Conservation (phyloP, 352 stramenopile genomes). For the Globisporangium rhizosaccharum region DNA sequence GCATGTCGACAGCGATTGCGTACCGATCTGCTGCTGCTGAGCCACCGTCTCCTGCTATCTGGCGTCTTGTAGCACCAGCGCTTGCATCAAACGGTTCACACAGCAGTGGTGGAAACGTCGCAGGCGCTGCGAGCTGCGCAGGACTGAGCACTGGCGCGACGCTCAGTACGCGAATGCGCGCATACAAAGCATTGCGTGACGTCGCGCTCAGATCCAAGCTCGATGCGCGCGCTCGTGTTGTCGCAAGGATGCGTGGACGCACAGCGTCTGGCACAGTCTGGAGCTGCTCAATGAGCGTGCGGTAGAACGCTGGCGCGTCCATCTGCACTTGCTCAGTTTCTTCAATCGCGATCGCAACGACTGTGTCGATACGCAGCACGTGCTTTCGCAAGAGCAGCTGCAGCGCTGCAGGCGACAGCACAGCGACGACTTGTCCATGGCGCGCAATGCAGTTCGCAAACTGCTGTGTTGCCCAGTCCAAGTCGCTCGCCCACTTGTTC, state of each 20-base stretch:
- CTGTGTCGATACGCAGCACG: slow-evolving; percentile 16
- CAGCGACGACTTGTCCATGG: slow-evolving; percentile 22
- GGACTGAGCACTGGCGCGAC: slow-evolving; percentile 39
- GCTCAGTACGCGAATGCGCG: slow-evolving; percentile 58
- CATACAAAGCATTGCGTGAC: slow-evolving; percentile 46
- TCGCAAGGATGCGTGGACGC: slow-evolving; percentile 51
- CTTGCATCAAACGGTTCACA: slow-evolving; percentile 39
- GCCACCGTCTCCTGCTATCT: neutral
- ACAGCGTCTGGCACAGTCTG: neutral
- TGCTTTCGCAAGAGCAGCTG: slow-evolving; percentile 32
- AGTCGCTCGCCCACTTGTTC: slow-evolving; percentile 21
- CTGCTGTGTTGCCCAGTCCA: slow-evolving; percentile 11
- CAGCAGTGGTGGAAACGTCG: slow-evolving; percentile 38
- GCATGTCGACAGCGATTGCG: slow-evolving; percentile 21
- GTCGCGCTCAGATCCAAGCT: slow-evolving; percentile 34
- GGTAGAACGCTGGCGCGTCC: slow-evolving; percentile 56
- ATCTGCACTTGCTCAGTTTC: slow-evolving; percentile 58
- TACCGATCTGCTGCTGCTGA: slow-evolving; percentile 3
- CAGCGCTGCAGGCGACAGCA: slow-evolving; percentile 46
- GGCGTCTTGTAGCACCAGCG: neutral
- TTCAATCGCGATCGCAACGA: slow-evolving; percentile 59
- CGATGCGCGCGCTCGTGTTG: slow-evolving; percentile 43
- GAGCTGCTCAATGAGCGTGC: slow-evolving; percentile 24
- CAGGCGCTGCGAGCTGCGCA: slow-evolving; percentile 10
- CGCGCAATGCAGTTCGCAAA: slow-evolving; percentile 9